Base-by-base conservation (phyloP, 176 grass and related monocot species). In the Carex cristatella region DNA sequence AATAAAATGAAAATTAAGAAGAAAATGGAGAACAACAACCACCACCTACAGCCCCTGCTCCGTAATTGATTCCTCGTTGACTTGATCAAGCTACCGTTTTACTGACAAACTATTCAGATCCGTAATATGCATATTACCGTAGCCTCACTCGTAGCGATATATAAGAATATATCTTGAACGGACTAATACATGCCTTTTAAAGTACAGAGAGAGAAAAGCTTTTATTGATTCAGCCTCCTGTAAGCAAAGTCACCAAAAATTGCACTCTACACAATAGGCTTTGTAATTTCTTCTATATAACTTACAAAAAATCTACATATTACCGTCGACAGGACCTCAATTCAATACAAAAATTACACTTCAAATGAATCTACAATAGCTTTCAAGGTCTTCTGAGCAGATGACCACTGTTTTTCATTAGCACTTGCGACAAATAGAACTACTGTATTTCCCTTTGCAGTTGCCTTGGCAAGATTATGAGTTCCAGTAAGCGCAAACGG, bases 401-500 rank as follows among this genome's bases (percentile, higher is more conserved):
- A 83, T 11, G 84, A 65, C 93, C 96, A 98, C 77, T 95, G 96
- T 66, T 88, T 98, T 71, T 98, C 96, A 73, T 53, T 94, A 48
- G 96, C 93, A 88, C 96, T 98, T 0, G 72, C 96, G 31, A 98
- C 96, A 88, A 98, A 98, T 42, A 98, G 88, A 87, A 98, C 85
- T 81, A 98, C 96, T 8, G 91, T 98, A 79, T 15, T 98, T 69
- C 96, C 93, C 85, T 95, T 98, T 62, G 96, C 93, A 69, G 96
- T 95, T n/a, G 96, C 96, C 86, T 98, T 98, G 5, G 96, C 91
- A 76, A 98, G 84, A 82, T 98, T 98, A 89, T 98, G 93, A 3
- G 91, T 90, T 1, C 96, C 96, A 4, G 93, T 98, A 49, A 92
- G 87, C 0, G 93, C 96, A 81, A 98, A 82, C 19, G 96, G 93